Conservation (phyloP, 345 rosid genomes). For the Murraya paniculata region DNA sequence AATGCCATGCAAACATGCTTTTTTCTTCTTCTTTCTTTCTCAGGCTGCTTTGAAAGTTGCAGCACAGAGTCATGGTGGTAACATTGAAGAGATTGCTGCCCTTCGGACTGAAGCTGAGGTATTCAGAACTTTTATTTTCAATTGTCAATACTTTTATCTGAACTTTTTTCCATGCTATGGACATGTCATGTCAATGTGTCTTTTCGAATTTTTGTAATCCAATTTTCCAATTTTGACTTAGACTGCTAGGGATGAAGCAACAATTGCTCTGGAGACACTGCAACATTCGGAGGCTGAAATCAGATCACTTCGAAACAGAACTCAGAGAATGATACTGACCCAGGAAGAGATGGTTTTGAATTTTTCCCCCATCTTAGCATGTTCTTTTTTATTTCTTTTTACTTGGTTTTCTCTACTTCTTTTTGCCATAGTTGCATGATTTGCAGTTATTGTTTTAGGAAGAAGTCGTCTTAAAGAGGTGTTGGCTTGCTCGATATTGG, state of each 20-base stretch:
- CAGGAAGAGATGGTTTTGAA: constrained; percentile 85
- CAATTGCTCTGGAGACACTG: constrained; percentile 62
- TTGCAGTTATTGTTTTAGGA: constrained; percentile 63
- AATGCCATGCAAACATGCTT: background rate
- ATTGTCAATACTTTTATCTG: constrained; percentile 4
- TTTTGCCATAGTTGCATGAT: constrained; percentile 35
- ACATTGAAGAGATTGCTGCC: constrained; percentile 46
- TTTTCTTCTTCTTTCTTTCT: constrained; percentile 19
- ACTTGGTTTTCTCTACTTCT: constrained; percentile 12
- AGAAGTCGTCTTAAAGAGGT: constrained; percentile 94
- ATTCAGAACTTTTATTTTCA: constrained; percentile 16
- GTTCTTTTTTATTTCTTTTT: constrained; percentile 3
- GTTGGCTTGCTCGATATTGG: constrained; percentile 99
- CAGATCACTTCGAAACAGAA: constrained; percentile 55
- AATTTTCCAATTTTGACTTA: constrained; percentile 28
- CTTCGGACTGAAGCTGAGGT: constrained; percentile 82
- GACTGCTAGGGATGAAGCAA: constrained; percentile 72
- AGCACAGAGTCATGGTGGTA: constrained; percentile 49
- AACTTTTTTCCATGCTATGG: background rate
- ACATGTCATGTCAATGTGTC: background rate
- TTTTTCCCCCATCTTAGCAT: constrained; percentile 11
- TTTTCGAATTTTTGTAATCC: background rate
- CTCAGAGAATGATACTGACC: constrained; percentile 72
- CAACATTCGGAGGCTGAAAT: constrained; percentile 61
- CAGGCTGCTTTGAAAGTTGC: constrained; percentile 76